Evolutionary conservation across 176 grass and related monocot species (phyloP).

Genomic region (Dendrocalamus sinicus): DNA sequence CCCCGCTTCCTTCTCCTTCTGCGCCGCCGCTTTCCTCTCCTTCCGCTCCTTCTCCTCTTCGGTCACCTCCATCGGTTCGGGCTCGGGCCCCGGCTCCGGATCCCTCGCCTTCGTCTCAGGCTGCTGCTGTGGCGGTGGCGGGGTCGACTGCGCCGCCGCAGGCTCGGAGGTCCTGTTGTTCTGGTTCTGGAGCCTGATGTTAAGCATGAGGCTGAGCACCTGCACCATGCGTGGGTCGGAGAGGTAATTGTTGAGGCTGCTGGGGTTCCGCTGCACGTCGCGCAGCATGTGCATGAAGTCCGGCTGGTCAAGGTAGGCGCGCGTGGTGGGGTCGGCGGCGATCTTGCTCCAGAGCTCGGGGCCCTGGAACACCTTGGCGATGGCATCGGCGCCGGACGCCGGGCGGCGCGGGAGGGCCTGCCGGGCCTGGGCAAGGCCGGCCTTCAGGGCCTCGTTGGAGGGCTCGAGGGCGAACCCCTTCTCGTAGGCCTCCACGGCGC

Average conservation of each 20-base stretch:
- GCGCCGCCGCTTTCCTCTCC: conserved; percentile 75
- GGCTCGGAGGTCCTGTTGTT: conserved; percentile 31
- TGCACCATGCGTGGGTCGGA: conserved; percentile 93
- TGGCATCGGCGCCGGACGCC: too few species aligned
- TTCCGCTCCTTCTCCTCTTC: conserved; percentile 63
- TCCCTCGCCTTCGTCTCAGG: conserved; percentile 50
- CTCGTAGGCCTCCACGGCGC: conserved; percentile 73
- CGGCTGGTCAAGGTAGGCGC: conserved; percentile 76
- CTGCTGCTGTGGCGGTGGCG: conserved; percentile 24
- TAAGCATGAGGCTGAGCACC: conserved; percentile 88
- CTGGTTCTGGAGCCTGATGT: conserved; percentile 75
- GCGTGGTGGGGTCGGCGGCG: conserved; percentile 68
- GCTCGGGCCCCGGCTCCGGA: conserved; percentile 43
- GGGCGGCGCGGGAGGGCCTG: too few species aligned
- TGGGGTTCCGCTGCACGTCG: conserved; percentile 86
- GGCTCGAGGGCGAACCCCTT: conserved; percentile 83
- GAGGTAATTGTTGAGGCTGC: conserved; percentile 70
- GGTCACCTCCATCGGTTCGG: conserved; percentile 76
- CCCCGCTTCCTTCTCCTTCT: conserved; percentile 80
- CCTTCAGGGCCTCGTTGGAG: too few species aligned
- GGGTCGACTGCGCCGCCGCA: conserved; percentile 34
- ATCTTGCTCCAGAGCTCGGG: conserved; percentile 95
- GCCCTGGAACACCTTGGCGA: conserved; percentile 66
- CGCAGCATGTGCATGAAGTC: conserved; percentile 90
- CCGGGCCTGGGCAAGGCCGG: too few species aligned